Conservation (phyloP, 2,329 filamentous ascomycete genomes). For the Penicillium sp. region DNA sequence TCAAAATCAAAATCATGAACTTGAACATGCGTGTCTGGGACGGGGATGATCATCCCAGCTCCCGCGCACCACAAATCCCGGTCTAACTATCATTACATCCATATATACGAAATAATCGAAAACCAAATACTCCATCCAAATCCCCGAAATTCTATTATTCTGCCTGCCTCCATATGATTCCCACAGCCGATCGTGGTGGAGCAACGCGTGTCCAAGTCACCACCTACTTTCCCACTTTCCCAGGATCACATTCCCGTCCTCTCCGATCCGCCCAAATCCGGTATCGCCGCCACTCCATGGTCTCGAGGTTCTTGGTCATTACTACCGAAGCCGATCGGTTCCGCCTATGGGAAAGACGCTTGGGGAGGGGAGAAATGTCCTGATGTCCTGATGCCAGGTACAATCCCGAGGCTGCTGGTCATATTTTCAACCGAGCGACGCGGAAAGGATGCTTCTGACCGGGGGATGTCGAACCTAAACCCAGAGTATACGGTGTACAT, state of each 20-base stretch:
- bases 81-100: not conserved
- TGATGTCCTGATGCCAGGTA: conserved; percentile 22
- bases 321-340: conserved; percentile 14
- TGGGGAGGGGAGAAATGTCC: too few species aligned
- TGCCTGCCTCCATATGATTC: not conserved
- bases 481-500: not conserved
- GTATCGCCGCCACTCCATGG: conserved; percentile 5
- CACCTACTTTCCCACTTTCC: not conserved
- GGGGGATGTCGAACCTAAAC: not conserved
- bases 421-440: conserved; percentile 16
- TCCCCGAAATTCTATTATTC: conserved; percentile 6
- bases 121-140: not conserved
- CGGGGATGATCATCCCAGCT: conserved; percentile 7
- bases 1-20: not conserved
- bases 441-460: not conserved
- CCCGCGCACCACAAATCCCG: not conserved
- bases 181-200: conserved; percentile 8
- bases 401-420: conserved; percentile 20
- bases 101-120: not conserved
- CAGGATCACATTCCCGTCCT: conserved; percentile 13
- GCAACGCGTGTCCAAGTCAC: conserved; percentile 10
- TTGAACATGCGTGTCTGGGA: not conserved
- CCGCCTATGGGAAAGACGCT: conserved; percentile 10
- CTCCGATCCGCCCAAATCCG: conserved; percentile 14
- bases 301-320: conserved; percentile 1